Evolutionary conservation across 2,329 filamentous ascomycete species (phyloP), one percentile per base, ranked within the genome.

Genomic region (Pyricularia pennisetigena): DNA sequence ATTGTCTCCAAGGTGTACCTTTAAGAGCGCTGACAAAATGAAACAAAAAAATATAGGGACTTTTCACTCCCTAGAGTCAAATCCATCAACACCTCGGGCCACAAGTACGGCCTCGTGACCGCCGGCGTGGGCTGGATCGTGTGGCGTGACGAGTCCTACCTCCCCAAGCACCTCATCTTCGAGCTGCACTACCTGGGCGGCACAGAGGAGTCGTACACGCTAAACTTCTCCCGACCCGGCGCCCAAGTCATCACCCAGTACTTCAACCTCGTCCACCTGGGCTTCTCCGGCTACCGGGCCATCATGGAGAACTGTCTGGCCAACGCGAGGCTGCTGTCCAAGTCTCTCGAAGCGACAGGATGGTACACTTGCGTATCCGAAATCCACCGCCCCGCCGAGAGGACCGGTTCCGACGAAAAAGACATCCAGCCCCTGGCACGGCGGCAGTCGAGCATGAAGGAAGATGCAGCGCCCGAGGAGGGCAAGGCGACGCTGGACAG

Each of bases 211-310:
- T 88, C 86, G 1, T 92, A 87, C 76, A 91, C 88, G 0, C 81
- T 92, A 24, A 92, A 91, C 78, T 92, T 92, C 79, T 90, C 88
- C 0, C 85, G 89, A 0, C 88, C 89, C 0, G 89, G 88, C 3
- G 86, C 87, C 0, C 89, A 91, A 70, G 81, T 92, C 68, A 87
- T 91, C 70, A 88, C 83, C 0, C 90, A 92, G 74, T 92, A 92
- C 76, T 92, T 87, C 78, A 91, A 92, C 72, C 79, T 92, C 14
- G 87, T 92, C 69, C 88, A 90, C 71, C 82, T 92, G 0, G 90
- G 90, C 2, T 88, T 87, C 75, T 79, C 80, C 2, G 90, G 89
- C 10, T 92, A 89, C 76, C 82, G 82, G 12, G 78, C 80, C 49
- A 83, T 89, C 69, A 90, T 88, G 85, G 88, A 90, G 74, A 90